Evolutionary conservation across 331 rosid genomes (phyloP), one percentile per base, ranked within the genome.

Genomic region (Stylosanthes scabra): DNA sequence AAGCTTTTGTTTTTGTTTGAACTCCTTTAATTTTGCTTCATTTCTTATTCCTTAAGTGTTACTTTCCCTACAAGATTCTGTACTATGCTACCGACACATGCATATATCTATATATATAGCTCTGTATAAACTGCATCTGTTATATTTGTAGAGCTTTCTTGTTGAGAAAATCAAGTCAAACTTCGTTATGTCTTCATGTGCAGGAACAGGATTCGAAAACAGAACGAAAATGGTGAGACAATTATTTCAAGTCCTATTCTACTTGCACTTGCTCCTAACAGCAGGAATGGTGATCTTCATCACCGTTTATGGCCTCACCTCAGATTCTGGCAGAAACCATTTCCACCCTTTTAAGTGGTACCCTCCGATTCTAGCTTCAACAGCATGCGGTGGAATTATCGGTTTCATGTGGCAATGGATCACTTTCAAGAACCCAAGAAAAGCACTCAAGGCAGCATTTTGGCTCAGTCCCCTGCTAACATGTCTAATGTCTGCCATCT

Each of bases 381-480:
- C 77, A 7, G 72, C 49, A 13, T 68, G 79, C 29, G 86, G 88
- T 13, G 97, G 89, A 28, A 45, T 87, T 54, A 15, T 87, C 70
- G 84, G 87, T 34, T 82, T 89, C 46, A 31, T 66, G 15, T 89
- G 93, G 96, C 96, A 84, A 71, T 69, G 81, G 77, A 27, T 86
- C 76, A 82, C 83, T 25, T 72, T 76, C 59, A 3, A 54, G 31
- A 57, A 67, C 78, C 88, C 96, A 40, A 51, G 83, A 6, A 85
- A 69, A 74, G 93, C 89, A 3, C 14, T 93, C 42, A 78, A 7
- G 78, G 52, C 69, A 13, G 84, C 85, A 76, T 89, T 93, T 74
- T 90, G 90, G 93, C 55, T 89, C 1, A 66, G 84, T 81, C 97
- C 92, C 3, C 12, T 86, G 45, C 83, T 88, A 41, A 90, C 89